Evolutionary conservation across 164 flowering plant genomes (phyloP).

Genomic region (Macadamia tetraphylla): DNA sequence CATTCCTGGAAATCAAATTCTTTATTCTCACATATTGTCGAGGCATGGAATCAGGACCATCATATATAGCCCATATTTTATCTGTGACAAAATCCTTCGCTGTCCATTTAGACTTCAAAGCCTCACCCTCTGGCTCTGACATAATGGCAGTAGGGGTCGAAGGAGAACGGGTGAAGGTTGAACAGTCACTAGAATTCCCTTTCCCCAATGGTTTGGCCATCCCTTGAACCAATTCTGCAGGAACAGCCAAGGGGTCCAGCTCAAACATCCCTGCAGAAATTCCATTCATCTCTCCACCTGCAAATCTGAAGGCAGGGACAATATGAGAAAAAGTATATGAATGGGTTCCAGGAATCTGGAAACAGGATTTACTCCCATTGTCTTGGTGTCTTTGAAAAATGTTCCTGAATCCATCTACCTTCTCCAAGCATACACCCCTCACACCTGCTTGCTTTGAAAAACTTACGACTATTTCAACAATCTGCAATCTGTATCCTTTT

Average conservation of each 20-base stretch:
- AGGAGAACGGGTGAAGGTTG: neutral
- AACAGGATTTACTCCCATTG: no score
- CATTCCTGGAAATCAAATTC: slow-evolving; percentile 23
- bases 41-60: slow-evolving; percentile 41
- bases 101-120: slow-evolving; percentile 15
- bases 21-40: slow-evolving; percentile 28
- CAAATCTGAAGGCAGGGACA: no score
- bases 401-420: no score
- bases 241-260: no score
- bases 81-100: slow-evolving; percentile 24
- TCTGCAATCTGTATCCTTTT: slow-evolving; percentile 14
- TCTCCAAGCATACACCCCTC: slow-evolving; percentile 7
- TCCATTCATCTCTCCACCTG: no score
- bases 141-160: slow-evolving; percentile 1
- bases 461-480: slow-evolving; percentile 21
- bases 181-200: slow-evolving; percentile 1
- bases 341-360: no score
- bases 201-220: neutral
- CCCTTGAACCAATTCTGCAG: neutral
- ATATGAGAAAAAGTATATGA: no score
- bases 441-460: slow-evolving; percentile 16
- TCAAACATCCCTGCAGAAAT: no score
- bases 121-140: neutral
- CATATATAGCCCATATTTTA: slow-evolving; percentile 50
- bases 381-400: no score